phyloP scores from a whole-genome alignment of 768 basidiomycete genomes.

The Leccinum imitatum region DNA sequence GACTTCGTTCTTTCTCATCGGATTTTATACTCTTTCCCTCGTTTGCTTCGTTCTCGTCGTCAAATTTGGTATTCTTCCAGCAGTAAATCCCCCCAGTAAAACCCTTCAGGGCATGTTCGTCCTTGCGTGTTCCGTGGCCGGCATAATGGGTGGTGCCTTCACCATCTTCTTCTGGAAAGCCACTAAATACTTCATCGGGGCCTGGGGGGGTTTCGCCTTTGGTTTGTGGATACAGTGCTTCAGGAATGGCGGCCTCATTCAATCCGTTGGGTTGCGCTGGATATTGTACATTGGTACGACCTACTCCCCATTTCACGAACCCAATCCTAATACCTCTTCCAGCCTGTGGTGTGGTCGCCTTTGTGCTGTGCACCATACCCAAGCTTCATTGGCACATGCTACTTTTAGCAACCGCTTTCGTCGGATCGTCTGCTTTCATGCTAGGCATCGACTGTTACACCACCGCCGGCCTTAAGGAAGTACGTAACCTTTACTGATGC shows the following conservation, averaged over 20 bases:
- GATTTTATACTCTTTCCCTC: constrained; percentile 86
- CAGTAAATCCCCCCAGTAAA: constrained; percentile 74
- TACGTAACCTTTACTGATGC: constrained; percentile 30
- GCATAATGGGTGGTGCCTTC: constrained; percentile 78
- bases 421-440: constrained; percentile 88
- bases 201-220: constrained; percentile 72
- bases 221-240: constrained; percentile 89
- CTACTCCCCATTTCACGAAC: constrained; percentile 20
- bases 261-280: constrained; percentile 79
- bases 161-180: constrained; percentile 94
- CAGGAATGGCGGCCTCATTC: constrained; percentile 77
- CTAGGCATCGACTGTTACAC: constrained; percentile 94
- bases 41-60: constrained; percentile 86
- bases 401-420: constrained; percentile 83
- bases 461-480: constrained; percentile 91
- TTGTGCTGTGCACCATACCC: constrained; percentile 81
- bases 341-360: constrained; percentile 76
- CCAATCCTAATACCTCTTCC: constrained; percentile 15
- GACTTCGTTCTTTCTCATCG: constrained; percentile 92
- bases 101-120: constrained; percentile 90
- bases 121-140: constrained; percentile 75
- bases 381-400: constrained; percentile 86
- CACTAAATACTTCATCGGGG: constrained; percentile 72
- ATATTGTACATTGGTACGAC: constrained; percentile 77
- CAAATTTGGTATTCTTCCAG: constrained; percentile 83